These are phyloP conservation scores for Fomitopsis pulvina DNA, from an alignment of 768 basidiomycete species.

Conservation along the genomic window DNA sequence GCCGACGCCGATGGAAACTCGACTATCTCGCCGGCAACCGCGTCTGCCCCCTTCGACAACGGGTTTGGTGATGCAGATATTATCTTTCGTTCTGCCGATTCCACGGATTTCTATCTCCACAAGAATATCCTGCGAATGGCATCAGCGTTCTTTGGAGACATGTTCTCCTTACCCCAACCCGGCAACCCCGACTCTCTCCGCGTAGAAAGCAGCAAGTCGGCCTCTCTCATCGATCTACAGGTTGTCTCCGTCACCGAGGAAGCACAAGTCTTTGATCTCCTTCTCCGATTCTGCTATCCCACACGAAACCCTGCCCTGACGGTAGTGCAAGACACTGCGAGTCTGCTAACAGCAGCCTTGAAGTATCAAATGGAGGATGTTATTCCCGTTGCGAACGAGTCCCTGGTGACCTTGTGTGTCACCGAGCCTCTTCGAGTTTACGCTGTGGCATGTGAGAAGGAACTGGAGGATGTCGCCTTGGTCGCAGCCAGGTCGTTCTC, in stretches of 20 bases:
- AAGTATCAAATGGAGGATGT: constrained; percentile 15
- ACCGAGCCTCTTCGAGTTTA: background rate
- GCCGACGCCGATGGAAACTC: no score
- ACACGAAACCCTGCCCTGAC: constrained; percentile 5
- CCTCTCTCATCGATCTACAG: no score
- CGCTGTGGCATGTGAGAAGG: constrained; percentile 3
- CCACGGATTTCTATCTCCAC: constrained; percentile 43
- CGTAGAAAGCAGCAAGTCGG: no score
- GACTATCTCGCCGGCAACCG: no score
- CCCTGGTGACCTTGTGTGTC: background rate
- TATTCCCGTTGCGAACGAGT: background rate
- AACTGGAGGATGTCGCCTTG: constrained; percentile 4
- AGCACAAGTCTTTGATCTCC: constrained; percentile 3
- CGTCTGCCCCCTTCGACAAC: background rate
- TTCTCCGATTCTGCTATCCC: constrained; percentile 15
- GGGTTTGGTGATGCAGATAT: constrained; percentile 25
- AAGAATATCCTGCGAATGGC: constrained; percentile 48
- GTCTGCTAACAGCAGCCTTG: constrained; percentile 11
- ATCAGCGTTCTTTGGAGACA: constrained; percentile 52
- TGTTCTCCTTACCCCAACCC: constrained; percentile 43
- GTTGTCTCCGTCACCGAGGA: background rate
- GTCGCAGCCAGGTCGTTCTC: no score
- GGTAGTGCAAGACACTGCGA: constrained; percentile 4
- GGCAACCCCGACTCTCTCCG: no score
- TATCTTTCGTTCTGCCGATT: constrained; percentile 48